Base-by-base conservation (phyloP, 352 stramenopile species). In the Phytophthora colocasiae region DNA sequence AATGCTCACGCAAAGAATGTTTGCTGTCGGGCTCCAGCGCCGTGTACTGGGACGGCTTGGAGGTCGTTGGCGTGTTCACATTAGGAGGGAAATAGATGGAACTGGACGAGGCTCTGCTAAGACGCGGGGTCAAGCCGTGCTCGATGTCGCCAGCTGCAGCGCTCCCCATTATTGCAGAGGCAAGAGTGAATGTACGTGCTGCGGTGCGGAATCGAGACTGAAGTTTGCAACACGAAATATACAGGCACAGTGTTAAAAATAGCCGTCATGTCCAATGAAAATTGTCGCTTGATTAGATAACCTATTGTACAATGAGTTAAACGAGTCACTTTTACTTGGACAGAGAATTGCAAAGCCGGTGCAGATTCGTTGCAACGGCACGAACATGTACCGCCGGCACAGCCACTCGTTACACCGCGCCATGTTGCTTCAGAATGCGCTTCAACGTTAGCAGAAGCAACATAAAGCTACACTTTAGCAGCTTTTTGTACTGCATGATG, bases 31-130 rank as follows among this genome's bases (percentile, higher is more conserved):
- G 11, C 19, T 71, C 32, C 8, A 77, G 59, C 1, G 65, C 34
- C 29, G 45, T 74, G 51, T 77, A 77, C 2, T 69, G 36, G 1
- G 34, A 53, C 19, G 56, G 4, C 19, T 66, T 71, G 17, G 39
- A 40, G 36, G 53, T 6, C 5, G 22, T 46, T 0, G 24, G 10
- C 10, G 55, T 43, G 17, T 29, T 36, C 0, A 10, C 31, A 11
- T 14, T 36, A 36, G 38, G 36, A n/a, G 63, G 58, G 32, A 68
- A 50, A 43, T 62, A 67, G n/a, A 52, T 58, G 44, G 63, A 69
- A 48, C 29, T 57, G 14, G 68, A 51, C 4, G 57, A 77, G 5
- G 26, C 32, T 11, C 56, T 41, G 41, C 66, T 70, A 4, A 68
- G 48, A 14, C 58, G 69, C 14, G 53, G 50, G 2, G 53, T 61